phyloP scores from a whole-genome alignment of 78 protist genomes.

The Pelomyxa schiedti region DNA sequence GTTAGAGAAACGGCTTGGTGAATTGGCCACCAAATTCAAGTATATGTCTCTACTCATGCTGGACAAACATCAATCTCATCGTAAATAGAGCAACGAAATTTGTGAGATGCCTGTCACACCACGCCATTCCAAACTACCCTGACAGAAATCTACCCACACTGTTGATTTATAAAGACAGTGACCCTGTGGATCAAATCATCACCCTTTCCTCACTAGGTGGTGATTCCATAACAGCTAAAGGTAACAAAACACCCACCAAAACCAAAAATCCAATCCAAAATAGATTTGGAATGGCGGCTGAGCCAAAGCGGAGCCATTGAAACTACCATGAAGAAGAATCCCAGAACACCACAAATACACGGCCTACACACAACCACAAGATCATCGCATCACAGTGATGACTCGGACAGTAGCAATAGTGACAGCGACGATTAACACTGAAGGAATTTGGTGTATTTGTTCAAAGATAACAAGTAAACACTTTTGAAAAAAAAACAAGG shows the following conservation, averaged over 20 bases:
- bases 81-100: conserved; percentile 8
- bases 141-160: conserved; percentile 30
- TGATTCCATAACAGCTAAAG: not conserved
- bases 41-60: conserved; percentile 14
- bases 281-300: conserved; percentile 12
- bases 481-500: too few relatives aligned
- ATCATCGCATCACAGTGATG: too few relatives aligned
- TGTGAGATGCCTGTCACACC: too few relatives aligned
- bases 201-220: conserved; percentile 8
- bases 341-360: too few relatives aligned
- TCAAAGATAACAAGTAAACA: too few relatives aligned
- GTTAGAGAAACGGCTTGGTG: not conserved
- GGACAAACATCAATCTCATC: too few relatives aligned
- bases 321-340: not conserved
- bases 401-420: too few relatives aligned
- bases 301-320: not conserved
- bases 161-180: conserved; percentile 13
- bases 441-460: too few relatives aligned
- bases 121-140: conserved; percentile 26
- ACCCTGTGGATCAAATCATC: conserved; percentile 2
- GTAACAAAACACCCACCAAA: too few relatives aligned
- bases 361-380: too few relatives aligned
- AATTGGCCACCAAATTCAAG: conserved; percentile 8
- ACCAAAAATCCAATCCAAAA: too few relatives aligned
- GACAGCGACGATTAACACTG: too few relatives aligned